These are phyloP conservation scores for Phytophthora sp. DNA, from an alignment of 352 stramenopile species.

Conservation along the genomic window DNA sequence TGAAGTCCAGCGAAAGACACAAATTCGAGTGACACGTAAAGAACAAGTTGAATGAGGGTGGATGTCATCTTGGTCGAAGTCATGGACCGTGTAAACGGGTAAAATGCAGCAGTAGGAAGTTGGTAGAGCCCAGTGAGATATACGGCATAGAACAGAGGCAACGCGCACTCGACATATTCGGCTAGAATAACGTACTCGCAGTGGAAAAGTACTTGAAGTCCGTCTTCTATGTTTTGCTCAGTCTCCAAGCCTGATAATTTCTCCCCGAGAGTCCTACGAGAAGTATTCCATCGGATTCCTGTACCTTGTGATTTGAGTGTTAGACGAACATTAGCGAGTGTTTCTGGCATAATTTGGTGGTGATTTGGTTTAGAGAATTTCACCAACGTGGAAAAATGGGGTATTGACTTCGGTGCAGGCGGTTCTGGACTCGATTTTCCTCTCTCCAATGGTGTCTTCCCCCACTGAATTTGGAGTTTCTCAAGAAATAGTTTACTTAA, in stretches of 20 bases:
- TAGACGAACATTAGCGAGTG: too few relatives aligned
- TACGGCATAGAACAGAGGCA: conserved; percentile 19
- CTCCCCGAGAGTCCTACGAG: too few relatives aligned
- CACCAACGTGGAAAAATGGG: too few relatives aligned
- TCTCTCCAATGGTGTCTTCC: too few relatives aligned
- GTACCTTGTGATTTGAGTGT: too few relatives aligned
- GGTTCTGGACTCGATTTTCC: too few relatives aligned
- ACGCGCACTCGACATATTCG: conserved; percentile 30
- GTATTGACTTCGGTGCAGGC: too few relatives aligned
- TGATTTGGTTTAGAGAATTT: too few relatives aligned
- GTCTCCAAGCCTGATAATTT: too few relatives aligned
- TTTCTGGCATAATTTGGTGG: too few relatives aligned
- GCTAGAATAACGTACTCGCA: conserved; percentile 27
- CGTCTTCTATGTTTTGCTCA: conserved; percentile 6
- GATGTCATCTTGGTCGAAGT: conserved; percentile 7
- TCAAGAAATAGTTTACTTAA: conserved; percentile 1
- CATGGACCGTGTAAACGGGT: conserved; percentile 16
- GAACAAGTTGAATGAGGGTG: conserved; percentile 14
- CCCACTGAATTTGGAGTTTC: too few relatives aligned
- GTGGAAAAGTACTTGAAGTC: conserved; percentile 24
- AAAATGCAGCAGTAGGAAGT: conserved; percentile 26
- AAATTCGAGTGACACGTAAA: conserved; percentile 20
- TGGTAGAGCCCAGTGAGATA: conserved; percentile 24
- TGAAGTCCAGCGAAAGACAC: conserved; percentile 17
- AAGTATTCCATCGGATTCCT: too few relatives aligned